These are phyloP conservation scores for Ogataea naganishii DNA, from an alignment of 805 yeast genomes.

Conservation along the genomic window DNA sequence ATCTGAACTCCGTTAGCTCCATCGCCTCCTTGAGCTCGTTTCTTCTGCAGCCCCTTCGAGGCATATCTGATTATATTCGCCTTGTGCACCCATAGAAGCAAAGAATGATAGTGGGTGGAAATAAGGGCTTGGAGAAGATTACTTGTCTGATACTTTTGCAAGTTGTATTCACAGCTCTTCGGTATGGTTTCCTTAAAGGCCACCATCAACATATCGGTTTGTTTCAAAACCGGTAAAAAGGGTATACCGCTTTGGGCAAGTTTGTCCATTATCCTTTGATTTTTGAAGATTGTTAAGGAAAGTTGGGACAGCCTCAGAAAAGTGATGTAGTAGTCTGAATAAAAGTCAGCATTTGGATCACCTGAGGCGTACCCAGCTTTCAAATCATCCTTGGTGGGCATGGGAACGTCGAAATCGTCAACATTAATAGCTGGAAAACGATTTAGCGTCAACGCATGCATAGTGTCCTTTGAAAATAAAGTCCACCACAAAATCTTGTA, in stretches of 20 bases:
- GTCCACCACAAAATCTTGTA: conserved; percentile 11
- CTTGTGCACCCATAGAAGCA: conserved; percentile 64
- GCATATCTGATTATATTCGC: conserved; percentile 53
- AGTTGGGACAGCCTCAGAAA: conserved; percentile 61
- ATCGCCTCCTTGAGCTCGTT: no score
- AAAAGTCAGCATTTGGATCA: conserved; percentile 37
- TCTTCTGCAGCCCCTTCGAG: no score
- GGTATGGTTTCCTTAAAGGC: conserved; percentile 69
- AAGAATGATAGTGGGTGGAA: conserved; percentile 63
- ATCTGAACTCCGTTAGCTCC: conserved; percentile 31
- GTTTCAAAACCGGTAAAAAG: conserved; percentile 33
- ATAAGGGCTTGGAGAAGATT: conserved; percentile 50
- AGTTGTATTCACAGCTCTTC: conserved; percentile 49
- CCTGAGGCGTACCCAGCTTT: conserved; percentile 48
- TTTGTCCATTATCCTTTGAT: conserved; percentile 64
- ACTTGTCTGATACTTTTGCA: conserved; percentile 40
- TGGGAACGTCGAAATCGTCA: conserved; percentile 71
- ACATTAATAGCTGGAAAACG: no score
- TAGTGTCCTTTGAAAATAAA: conserved; percentile 4
- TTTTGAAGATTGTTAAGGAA: conserved; percentile 57
- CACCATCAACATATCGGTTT: conserved; percentile 70
- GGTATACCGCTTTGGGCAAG: conserved; percentile 39
- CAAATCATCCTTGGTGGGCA: conserved; percentile 60
- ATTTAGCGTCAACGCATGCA: conserved; percentile 3
- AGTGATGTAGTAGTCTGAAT: conserved; percentile 54